Evolutionary conservation across 768 basidiomycete species (phyloP), one percentile per base, ranked within the genome.

Genomic region (Lactifluus hygrophoroides): DNA sequence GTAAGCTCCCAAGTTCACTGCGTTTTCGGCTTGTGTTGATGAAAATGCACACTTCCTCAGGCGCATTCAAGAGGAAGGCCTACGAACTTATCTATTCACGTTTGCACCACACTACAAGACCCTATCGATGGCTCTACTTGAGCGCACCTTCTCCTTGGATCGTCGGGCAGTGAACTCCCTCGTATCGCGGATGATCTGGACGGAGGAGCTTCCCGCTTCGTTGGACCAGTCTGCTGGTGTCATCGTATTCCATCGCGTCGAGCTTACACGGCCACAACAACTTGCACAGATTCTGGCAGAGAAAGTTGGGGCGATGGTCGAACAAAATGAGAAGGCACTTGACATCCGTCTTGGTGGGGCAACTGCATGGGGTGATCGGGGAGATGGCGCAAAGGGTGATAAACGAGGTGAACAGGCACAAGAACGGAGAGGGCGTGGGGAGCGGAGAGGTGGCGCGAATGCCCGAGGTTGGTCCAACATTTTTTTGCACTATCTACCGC

Each of bases 171-270:
- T 97, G 4, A 92, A 87, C 8, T 92, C 93, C 13, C 84, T 96
- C 64, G 89, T 97, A 40, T 94, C 91, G 27, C 91, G 94, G 73
- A 97, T 99, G 96, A 96, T 98, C 66, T 97, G 94, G 92, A 92
- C 80, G 67, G 96, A 97, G 67, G 94, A 97, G 68, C 77, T 99
- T 11, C 78, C 88, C 1, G 96, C 95, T 3, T 94, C 94, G 16
- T 77, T 98, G 54, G 96, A 98, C 70, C 92, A 90, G 69, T 86
- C 90, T 17, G 85, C 85, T 23, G 87, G 85, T 37, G 93, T 95
- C 43, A 81, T 99, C 56, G 85, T 95, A 46, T 94, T 98, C 78
- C 92, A 98, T 69, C 85, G 92, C 56, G 81, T 92, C 57, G 94
- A 97, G 65, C 79, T 90, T 37, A 85, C 88, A 16, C 87, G 90